A percentile compares a stretch with the other conserved stretches of the same genome.
These are phyloP conservation scores for Beauveria australis DNA, from an alignment of 2,329 filamentous ascomycete genomes.

Conservation along the genomic window DNA sequence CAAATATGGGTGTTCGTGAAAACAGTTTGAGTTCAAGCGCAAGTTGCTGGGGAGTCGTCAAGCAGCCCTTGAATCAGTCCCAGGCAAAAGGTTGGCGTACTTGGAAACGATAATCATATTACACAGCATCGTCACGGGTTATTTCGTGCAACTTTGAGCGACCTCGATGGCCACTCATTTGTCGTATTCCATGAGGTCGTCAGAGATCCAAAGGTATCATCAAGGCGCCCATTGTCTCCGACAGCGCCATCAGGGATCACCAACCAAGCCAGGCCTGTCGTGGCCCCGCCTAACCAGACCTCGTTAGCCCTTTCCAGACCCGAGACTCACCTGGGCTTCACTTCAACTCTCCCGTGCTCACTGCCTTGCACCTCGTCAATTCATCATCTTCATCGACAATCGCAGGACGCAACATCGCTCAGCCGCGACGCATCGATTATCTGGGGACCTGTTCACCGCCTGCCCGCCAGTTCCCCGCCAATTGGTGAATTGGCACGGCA, in stretches of 20 bases:
- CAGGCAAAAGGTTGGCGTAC: neutral
- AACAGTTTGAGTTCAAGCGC: neutral
- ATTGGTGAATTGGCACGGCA: neutral
- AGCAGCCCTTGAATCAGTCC: neutral
- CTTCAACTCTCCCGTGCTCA: neutral
- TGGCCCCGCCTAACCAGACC: neutral
- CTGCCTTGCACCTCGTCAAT: neutral
- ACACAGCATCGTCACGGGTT: neutral
- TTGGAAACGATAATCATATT: neutral
- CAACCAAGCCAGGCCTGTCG: neutral
- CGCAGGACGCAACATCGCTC: neutral
- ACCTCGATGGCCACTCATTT: neutral
- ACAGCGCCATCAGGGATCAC: neutral
- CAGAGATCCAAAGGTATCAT: neutral
- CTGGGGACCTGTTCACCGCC: neutral
- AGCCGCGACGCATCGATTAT: neutral
- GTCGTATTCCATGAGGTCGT: neutral
- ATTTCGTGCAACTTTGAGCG: neutral
- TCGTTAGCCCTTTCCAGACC: constrained; percentile 1
- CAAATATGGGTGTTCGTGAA: neutral
- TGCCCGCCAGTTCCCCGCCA: neutral
- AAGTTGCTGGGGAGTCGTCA: neutral
- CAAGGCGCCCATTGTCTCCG: neutral
- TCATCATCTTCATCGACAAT: constrained; percentile 1
- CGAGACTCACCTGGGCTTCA: constrained; percentile 3